Conservation (phyloP, 192 early-diverging fungal genomes). For the Backusella parvicylindrica region DNA sequence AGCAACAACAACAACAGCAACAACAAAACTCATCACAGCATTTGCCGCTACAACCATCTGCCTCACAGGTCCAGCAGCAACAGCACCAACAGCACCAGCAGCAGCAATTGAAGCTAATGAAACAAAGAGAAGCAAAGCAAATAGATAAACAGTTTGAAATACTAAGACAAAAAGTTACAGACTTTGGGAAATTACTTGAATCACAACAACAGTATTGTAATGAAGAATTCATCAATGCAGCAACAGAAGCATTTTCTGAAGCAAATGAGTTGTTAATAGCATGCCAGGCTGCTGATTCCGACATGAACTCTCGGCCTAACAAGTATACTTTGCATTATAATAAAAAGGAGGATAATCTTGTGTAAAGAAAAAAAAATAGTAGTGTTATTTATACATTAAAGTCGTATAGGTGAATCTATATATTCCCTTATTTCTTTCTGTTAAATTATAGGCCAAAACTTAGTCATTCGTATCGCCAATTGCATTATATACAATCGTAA, state of each 20-base stretch:
- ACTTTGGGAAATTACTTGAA: slow-evolving; percentile 21
- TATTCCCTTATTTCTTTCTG: too few relatives aligned
- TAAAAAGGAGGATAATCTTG: neutral
- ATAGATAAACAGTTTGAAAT: slow-evolving; percentile 25
- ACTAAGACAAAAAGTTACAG: slow-evolving; percentile 17
- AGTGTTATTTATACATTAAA: neutral
- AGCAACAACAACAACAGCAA: neutral
- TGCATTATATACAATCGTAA: too few relatives aligned
- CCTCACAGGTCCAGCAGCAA: neutral
- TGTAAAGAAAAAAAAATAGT: neutral
- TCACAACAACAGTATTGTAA: slow-evolving; percentile 21
- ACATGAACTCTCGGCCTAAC: neutral
- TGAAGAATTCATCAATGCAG: slow-evolving; percentile 23
- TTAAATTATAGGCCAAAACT: too few relatives aligned
- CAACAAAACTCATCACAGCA: neutral
- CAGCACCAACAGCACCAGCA: neutral
- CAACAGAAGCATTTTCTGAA: slow-evolving; percentile 21
- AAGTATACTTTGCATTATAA: slow-evolving; percentile 15
- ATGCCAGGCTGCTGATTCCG: slow-evolving; percentile 10
- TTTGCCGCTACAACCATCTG: neutral
- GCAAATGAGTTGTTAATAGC: slow-evolving; percentile 27
- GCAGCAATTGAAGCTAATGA: neutral
- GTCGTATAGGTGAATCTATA: neutral
- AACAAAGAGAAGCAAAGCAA: slow-evolving; percentile 19
- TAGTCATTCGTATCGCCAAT: neutral